These are phyloP conservation scores for Neopestalotiopsis rosae DNA, from an alignment of 2,329 filamentous ascomycete species.

Conservation along the genomic window DNA sequence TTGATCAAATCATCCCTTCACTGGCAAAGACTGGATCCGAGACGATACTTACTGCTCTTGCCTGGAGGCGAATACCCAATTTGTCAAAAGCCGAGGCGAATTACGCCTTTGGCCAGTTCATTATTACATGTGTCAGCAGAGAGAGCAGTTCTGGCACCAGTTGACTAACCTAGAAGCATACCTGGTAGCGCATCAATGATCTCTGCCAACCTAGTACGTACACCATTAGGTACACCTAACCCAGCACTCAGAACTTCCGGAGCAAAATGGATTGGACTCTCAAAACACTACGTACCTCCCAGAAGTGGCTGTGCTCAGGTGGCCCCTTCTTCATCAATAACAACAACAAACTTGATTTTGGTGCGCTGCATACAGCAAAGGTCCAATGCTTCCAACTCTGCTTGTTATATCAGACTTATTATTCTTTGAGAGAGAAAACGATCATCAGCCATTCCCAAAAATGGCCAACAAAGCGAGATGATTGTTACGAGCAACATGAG, in stretches of 20 bases:
- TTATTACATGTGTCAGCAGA: background rate
- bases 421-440: background rate
- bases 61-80: slow-evolving; percentile 1
- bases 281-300: too few species aligned
- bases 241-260: too few species aligned
- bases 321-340: background rate
- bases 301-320: too few species aligned
- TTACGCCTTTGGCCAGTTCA: background rate
- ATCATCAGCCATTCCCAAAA: slow-evolving; percentile 1
- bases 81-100: background rate
- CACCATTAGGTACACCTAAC: too few species aligned
- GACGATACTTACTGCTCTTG: background rate
- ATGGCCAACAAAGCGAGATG: background rate
- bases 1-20: background rate
- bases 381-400: background rate
- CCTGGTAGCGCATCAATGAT: too few species aligned
- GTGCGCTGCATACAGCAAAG: background rate
- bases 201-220: too few species aligned
- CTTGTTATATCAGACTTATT: background rate
- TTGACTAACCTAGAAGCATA: too few species aligned
- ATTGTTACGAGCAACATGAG: background rate
- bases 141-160: too few species aligned
- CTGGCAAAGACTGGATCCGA: background rate
- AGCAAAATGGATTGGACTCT: too few species aligned
- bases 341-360: background rate